Evolutionary conservation across 148 eudicot species (phyloP), one percentile per base, ranked within the genome.

Genomic region (Rhododendron williamsianum): DNA sequence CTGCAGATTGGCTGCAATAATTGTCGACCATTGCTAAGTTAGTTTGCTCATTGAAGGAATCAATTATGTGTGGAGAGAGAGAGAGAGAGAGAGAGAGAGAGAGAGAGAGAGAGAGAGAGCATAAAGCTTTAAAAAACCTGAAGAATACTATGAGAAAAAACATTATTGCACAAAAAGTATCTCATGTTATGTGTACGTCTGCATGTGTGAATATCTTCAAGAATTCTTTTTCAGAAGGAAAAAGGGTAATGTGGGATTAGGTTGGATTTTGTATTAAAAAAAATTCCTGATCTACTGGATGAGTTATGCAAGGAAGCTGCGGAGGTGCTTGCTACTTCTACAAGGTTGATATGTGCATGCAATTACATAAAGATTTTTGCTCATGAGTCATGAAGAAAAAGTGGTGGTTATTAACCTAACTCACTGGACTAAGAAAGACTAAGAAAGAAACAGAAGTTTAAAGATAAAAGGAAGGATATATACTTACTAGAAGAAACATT

Each of bases 401-500:
- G n/a, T 23, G 36, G 35, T 46, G 56, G 18, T 21, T 78, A 12
- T 46, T 78, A 25, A 74, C 78, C 43, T 25, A 49, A 33, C n/a
- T 74, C 25, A 19, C 48, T 18, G 25, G 12, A 74, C 10, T 19
- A 71, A 11, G 35, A 67, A 71, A 15, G 12, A 74, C 10, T 19
- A 71, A 11, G 35, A 67, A 71, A 15, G 41, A 71, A 71, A 30
- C 41, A 30, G 41, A 71, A 71, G 41, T 30, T 71, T 21, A 16
- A 30, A 36, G 48, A 74, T 21, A 56, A 6, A 7, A 63, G 25
- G 38, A 12, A 58, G 49, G 38, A n/a, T 35, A 21, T 36, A 23
- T 60, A 11, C 84, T 58, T n/a, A 82, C 74, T 30, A 82, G 74
- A 60, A 82, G 19, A 60, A 60, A 82, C 36, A 82, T 15, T n/a